phyloP scores from a whole-genome alignment of 2,329 filamentous ascomycete species.

The Ophiostoma pallidulum region DNA sequence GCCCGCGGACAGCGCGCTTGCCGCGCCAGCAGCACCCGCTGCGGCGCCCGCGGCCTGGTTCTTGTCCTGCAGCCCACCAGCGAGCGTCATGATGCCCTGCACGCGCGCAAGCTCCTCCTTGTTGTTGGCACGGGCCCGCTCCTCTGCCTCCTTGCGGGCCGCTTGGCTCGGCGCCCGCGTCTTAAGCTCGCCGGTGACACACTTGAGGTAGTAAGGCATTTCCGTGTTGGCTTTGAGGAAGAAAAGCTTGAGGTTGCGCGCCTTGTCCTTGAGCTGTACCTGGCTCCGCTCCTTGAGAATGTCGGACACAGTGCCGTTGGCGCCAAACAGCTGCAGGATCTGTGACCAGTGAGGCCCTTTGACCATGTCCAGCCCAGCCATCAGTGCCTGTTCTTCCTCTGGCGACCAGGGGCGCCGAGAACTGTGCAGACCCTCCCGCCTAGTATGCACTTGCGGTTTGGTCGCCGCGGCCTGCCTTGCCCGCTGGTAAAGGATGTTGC shows the following conservation, averaged over 20 bases:
- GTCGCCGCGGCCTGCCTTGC: slow-evolving; percentile 50
- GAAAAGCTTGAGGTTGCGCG: slow-evolving; percentile 79
- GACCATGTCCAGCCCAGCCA: slow-evolving; percentile 79
- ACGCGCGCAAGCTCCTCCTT: slow-evolving; percentile 51
- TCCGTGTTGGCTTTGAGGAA: slow-evolving; percentile 88
- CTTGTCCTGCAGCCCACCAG: slow-evolving; percentile 40
- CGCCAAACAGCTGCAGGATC: slow-evolving; percentile 75
- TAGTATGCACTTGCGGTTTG: slow-evolving; percentile 44
- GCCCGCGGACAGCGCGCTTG: too few species aligned
- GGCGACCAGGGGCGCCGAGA: slow-evolving; percentile 75
- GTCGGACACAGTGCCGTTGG: slow-evolving; percentile 68
- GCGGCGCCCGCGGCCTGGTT: neutral
- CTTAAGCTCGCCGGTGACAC: slow-evolving; percentile 82
- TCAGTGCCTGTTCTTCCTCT: slow-evolving; percentile 82
- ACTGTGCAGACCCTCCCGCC: slow-evolving; percentile 48
- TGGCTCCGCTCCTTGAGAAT: slow-evolving; percentile 83
- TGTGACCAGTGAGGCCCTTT: slow-evolving; percentile 92
- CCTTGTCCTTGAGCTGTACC: slow-evolving; percentile 88
- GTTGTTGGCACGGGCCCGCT: slow-evolving; percentile 48
- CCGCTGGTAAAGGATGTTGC: slow-evolving; percentile 46
- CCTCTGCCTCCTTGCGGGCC: slow-evolving; percentile 58
- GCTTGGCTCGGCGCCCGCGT: slow-evolving; percentile 69
- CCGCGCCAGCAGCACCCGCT: neutral
- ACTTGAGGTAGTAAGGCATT: slow-evolving; percentile 78
- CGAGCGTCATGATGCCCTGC: slow-evolving; percentile 50